Evolutionary conservation across 2,329 filamentous ascomycete species (phyloP).

Genomic region (Aspergillus fructus): DNA sequence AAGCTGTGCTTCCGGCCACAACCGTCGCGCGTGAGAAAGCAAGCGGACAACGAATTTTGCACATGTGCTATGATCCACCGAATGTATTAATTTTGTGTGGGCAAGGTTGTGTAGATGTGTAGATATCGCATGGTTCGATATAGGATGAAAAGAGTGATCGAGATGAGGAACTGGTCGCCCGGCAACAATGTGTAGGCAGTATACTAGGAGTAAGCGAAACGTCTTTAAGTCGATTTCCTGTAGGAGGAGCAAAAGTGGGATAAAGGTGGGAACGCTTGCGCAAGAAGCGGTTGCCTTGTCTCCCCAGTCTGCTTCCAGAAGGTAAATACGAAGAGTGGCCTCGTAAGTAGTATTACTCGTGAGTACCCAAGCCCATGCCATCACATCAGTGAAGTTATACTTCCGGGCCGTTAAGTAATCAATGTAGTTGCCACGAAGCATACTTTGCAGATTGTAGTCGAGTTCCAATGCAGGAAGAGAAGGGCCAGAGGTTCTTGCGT

Average conservation of each 20-base stretch:
- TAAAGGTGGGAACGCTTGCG: conserved; percentile 44
- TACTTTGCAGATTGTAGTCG: conserved; percentile 27
- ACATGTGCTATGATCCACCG: conserved; percentile 30
- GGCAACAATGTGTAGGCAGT: conserved; percentile 37
- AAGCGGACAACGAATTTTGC: conserved; percentile 48
- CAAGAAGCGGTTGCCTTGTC: not conserved
- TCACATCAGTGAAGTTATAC: conserved; percentile 41
- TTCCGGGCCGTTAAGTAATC: conserved; percentile 31
- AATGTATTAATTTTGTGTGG: conserved; percentile 9
- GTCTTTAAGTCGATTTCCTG: conserved; percentile 39
- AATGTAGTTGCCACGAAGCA: conserved; percentile 33
- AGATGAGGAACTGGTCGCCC: conserved; percentile 22
- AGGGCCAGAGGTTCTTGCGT: not conserved
- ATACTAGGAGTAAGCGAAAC: conserved; percentile 44
- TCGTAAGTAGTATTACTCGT: conserved; percentile 34
- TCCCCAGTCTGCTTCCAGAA: conserved; percentile 26
- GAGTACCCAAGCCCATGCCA: conserved; percentile 50
- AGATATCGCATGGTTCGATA: conserved; percentile 1
- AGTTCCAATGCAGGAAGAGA: conserved; percentile 14
- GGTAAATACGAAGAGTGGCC: conserved; percentile 38
- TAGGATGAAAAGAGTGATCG: not conserved
- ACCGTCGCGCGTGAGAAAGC: conserved; percentile 50
- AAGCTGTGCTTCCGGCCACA: conserved; percentile 49
- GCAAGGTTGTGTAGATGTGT: not conserved
- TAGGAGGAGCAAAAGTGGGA: conserved; percentile 49